Evolutionary conservation across 2,329 filamentous ascomycete genomes (phyloP).

Genomic region (Trichophyton equinum): DNA sequence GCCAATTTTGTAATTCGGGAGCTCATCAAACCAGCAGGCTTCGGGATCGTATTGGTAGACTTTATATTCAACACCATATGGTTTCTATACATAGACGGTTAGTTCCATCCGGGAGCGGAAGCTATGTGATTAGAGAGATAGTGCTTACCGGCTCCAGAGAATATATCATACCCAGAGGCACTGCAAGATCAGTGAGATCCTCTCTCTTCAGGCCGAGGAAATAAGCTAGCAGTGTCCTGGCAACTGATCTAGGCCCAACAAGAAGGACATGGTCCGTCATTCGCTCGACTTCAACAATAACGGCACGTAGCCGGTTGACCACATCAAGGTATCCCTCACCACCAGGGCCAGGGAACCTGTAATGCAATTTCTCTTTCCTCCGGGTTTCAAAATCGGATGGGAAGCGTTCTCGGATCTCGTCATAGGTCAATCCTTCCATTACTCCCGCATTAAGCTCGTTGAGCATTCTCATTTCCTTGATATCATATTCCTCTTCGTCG

Average conservation of each 20-base stretch:
- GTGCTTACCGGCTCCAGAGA: conserved; percentile 62
- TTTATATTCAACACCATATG: conserved; percentile 94
- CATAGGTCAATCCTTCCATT: conserved; percentile 92
- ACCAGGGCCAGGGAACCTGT: conserved; percentile 90
- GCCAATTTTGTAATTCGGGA: conserved; percentile 68
- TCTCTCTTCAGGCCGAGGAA: conserved; percentile 86
- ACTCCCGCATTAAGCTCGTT: conserved; percentile 89
- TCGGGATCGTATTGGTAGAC: conserved; percentile 80
- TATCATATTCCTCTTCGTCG: conserved; percentile 88
- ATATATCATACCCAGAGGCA: conserved; percentile 86
- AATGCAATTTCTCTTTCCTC: conserved; percentile 76
- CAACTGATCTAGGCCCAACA: conserved; percentile 83
- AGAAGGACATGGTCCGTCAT: conserved; percentile 93
- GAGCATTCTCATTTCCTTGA: conserved; percentile 96
- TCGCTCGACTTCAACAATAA: conserved; percentile 93
- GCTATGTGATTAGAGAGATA: neutral
- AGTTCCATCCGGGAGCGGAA: neutral
- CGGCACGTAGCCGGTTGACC: conserved; percentile 85
- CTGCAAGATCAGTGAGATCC: conserved; percentile 86
- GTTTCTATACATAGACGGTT: conserved; percentile 44
- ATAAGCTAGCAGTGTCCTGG: conserved; percentile 85
- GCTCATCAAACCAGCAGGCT: conserved; percentile 67
- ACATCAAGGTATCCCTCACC: conserved; percentile 95
- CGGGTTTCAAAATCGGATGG: conserved; percentile 73
- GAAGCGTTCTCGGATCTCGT: conserved; percentile 68